Conservation (phyloP, 164 flowering plant species). For the Nymphaea colorata region DNA sequence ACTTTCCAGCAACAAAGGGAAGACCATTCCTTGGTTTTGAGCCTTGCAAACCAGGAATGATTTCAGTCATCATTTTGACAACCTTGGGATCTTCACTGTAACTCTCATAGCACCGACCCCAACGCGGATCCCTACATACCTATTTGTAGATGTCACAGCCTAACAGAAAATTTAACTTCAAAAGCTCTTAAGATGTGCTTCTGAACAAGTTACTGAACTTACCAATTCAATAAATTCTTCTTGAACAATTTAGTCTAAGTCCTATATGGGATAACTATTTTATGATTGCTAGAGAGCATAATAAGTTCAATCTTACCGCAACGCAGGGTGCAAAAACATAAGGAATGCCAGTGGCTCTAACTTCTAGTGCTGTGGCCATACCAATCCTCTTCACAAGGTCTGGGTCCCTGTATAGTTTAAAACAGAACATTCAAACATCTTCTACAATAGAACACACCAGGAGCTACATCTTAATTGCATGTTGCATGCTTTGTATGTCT, state of each 20-base stretch:
- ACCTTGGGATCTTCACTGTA: conserved; percentile 7
- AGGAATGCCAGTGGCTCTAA: conserved; percentile 23
- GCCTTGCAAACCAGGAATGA: conserved; percentile 7
- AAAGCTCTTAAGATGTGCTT: neutral
- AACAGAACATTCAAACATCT: conserved; percentile 1
- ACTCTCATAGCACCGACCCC: conserved; percentile 9
- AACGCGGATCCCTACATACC: conserved; percentile 10
- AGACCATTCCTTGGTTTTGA: conserved; percentile 16
- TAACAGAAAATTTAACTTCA: conserved; percentile 4
- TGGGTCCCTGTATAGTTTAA: conserved; percentile 10
- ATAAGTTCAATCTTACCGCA: conserved; percentile 21
- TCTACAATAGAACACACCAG: neutral
- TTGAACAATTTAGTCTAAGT: too few relatives aligned
- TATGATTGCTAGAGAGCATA: too few relatives aligned
- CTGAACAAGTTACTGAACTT: too few relatives aligned
- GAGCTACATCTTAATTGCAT: too few relatives aligned
- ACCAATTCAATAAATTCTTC: too few relatives aligned
- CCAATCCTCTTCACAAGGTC: conserved; percentile 25
- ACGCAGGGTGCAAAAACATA: conserved; percentile 49
- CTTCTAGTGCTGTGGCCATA: conserved; percentile 26
- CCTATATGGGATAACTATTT: too few relatives aligned
- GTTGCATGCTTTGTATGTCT: too few relatives aligned
- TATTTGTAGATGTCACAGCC: conserved; percentile 15
- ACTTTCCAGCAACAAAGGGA: conserved; percentile 47
- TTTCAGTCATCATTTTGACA: conserved; percentile 7